Evolutionary conservation across 1,139 yeast genomes (phyloP), one percentile per base, ranked within the genome.

Genomic region (Lodderomyces elongisporus): DNA sequence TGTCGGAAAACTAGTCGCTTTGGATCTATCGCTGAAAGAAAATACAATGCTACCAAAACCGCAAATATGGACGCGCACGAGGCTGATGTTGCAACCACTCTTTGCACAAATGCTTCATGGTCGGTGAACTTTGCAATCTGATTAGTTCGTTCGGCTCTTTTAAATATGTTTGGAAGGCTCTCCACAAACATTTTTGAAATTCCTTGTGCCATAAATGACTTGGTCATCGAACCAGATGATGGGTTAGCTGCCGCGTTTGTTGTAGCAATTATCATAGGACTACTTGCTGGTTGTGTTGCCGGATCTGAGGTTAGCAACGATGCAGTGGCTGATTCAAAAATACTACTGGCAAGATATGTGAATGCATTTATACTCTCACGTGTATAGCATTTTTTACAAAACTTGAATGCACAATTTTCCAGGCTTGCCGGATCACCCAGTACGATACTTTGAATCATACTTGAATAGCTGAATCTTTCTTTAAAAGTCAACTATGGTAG

Each of bases 1-100:
- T 85, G 94, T 28, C 95, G 66, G 51, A 82, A 84, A 25, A 79
- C 77, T 28, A 72, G 51, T 37, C 78, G 61, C 41, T 74, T 59
- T 2, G 78, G 82, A 49, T 80, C 87, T 25, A 81, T 79, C 38
- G 79, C 76, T 6, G 67, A 57, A 43, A 77, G 65, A 44, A 69
- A 56, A 50, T 77, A 78, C 39, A 81, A 58, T 4, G 80, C 77
- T 1, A 62, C 42, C 7, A 77, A 42, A 15, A 85, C 79, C 15
- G 74, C 64, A 8, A 71, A 51, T 2, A 83, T 69, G 7, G 89
- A 79, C 1, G 72, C 54, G 14, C 76, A 60, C 1, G 85, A 71
- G 0, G 87, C 62, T 0, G 77, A 55, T 4, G 81, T 69, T 1
- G 87, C 79, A 14, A 77, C 47, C 12, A 70, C 62, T 36, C 82